phyloP scores from a whole-genome alignment of 495 filamentous ascomycete genomes.

The Penicillium lagena region DNA sequence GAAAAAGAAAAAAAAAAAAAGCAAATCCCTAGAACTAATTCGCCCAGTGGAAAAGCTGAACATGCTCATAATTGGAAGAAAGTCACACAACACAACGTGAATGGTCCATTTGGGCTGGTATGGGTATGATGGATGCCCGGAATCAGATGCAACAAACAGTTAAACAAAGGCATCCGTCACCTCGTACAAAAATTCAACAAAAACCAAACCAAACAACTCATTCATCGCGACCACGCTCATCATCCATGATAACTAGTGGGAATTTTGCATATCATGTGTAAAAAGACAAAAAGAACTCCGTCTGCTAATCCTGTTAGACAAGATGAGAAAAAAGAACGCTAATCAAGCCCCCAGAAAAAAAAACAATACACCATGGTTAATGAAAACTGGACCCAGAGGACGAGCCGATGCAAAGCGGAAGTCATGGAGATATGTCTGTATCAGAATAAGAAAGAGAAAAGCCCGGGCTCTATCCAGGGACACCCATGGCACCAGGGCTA shows the following conservation, averaged over 20 bases:
- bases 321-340: conserved; percentile 27
- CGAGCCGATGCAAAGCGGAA: conserved; percentile 12
- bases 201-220: conserved; percentile 10
- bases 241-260: conserved; percentile 19
- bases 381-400: conserved; percentile 9
- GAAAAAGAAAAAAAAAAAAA: conserved; percentile 14
- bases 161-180: neutral
- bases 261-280: conserved; percentile 12
- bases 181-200: conserved; percentile 3
- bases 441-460: conserved; percentile 4
- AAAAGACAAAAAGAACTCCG: conserved; percentile 22
- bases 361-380: conserved; percentile 15
- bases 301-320: conserved; percentile 27
- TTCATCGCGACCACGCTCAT: conserved; percentile 8
- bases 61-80: conserved; percentile 8
- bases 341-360: conserved; percentile 22
- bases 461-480: conserved; percentile 26
- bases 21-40: conserved; percentile 21
- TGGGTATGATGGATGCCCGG: conserved; percentile 23
- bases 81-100: conserved; percentile 5
- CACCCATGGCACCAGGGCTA: conserved; percentile 38
- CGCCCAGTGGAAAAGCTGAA: conserved; percentile 12
- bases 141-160: conserved; percentile 20
- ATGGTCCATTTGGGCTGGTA: conserved; percentile 9
- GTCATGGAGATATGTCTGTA: conserved; percentile 15